Evolutionary conservation across 257 asterid species (phyloP).

Genomic region (Capsicum pubescens): DNA sequence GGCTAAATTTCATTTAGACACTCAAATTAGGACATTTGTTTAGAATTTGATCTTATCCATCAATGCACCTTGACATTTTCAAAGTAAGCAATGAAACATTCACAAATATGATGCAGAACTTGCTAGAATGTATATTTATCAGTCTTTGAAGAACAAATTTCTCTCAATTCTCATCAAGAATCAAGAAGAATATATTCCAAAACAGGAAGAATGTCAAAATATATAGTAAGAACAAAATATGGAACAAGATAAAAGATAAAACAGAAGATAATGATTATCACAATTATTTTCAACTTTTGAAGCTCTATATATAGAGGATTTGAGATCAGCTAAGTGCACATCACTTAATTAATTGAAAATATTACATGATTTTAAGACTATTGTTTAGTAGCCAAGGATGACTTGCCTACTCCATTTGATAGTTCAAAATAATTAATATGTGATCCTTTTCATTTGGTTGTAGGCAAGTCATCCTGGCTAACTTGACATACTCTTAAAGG

Average conservation of each 20-base stretch:
- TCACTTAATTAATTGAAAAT: conserved; percentile 29
- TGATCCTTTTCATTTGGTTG: not conserved
- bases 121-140: not conserved
- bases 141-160: not conserved
- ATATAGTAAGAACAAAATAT: not conserved
- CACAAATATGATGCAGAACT: not conserved
- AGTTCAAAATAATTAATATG: too few species aligned
- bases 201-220: conserved; percentile 1
- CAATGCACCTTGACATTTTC: not conserved
- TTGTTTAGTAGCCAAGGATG: conserved; percentile 58
- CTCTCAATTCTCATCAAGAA: not conserved
- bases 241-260: not conserved
- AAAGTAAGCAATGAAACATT: not conserved
- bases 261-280: not conserved
- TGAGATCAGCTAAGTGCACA: not conserved
- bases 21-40: too few species aligned
- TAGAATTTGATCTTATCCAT: too few species aligned
- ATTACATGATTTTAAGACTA: conserved; percentile 6
- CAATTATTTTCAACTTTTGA: not conserved
- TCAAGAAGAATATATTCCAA: not conserved
- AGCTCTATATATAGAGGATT: not conserved
- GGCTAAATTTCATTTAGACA: too few species aligned
- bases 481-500: not conserved
- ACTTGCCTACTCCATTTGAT: conserved; percentile 41
- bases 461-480: conserved; percentile 21